Base-by-base conservation (phyloP, 2,329 filamentous ascomycete species). In the Phialophora expanda region DNA sequence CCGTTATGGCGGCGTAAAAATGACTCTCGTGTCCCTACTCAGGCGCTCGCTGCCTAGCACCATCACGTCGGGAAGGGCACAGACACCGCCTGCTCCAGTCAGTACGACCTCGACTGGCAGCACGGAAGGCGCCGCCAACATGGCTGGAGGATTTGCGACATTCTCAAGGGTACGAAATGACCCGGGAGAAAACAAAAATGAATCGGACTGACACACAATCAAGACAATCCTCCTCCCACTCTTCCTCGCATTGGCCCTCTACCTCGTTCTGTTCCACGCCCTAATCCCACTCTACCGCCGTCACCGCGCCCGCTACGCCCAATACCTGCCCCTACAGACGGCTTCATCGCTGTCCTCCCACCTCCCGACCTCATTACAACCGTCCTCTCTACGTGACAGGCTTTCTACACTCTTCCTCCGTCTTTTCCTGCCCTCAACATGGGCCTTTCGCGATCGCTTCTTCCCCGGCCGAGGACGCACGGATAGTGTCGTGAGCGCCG, bases 161-260 rank as follows among this genome's bases (percentile, higher is more conserved):
- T 69, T 69, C 62, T 32, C 62, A 22, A 62, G 44, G 65, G 67
- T 69, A 69, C 24, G 55, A n/a, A 54, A 17, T 24, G 14, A 28
- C 5, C 38, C 38, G n/a, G 2, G 46, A 32, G 9, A 48, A 28
- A 46, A 44, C n/a, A 24, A 28, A 56, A 55, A 20, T 28, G 17
- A 17, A 34, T 9, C 9, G n/a, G 28, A 55, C 53, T 61, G 32
- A 65, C 51, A 24, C 22, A 48, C 48, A n/a, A 11, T 30, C 56
- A 46, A 93, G 90, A 90, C 88, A 4, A 79, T 93, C 68, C 76
- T 92, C 72, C 80, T 91, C 69, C 90, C 90, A 38, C 89, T 89
- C 61, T 73, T 89, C 74, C 88, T 92, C 74, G 90, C 90, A 54
- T 83, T 92, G 56, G 77, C 85, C 67, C 79, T 92, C 70, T 93